These are phyloP conservation scores for Tephrocybe sp. DNA, from an alignment of 768 basidiomycete species.

Conservation along the genomic window DNA sequence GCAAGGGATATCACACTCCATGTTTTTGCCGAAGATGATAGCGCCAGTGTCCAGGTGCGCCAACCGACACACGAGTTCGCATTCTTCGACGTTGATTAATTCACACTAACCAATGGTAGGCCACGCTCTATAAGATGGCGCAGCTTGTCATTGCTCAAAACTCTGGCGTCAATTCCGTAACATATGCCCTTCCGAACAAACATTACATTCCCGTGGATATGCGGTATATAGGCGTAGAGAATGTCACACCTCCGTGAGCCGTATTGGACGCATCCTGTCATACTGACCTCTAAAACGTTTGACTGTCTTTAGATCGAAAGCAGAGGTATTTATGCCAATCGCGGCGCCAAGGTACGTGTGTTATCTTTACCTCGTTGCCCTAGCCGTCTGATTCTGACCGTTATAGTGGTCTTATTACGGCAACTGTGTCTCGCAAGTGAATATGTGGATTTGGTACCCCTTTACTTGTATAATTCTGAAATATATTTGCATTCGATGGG, in stretches of 20 bases:
- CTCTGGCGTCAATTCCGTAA: slow-evolving; percentile 51
- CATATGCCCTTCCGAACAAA: slow-evolving; percentile 87
- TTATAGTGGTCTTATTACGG: slow-evolving; percentile 58
- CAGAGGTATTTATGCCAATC: slow-evolving; percentile 86
- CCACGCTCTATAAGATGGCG: slow-evolving; percentile 89
- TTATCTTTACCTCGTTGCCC: too few relatives aligned
- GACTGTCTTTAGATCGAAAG: slow-evolving; percentile 48
- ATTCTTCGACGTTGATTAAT: too few relatives aligned
- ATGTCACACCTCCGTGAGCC: slow-evolving; percentile 44
- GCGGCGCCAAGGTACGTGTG: slow-evolving; percentile 83
- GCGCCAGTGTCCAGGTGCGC: slow-evolving; percentile 86
- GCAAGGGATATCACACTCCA: slow-evolving; percentile 71
- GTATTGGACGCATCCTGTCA: background rate
- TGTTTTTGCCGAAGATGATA: slow-evolving; percentile 83
- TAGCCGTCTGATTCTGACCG: background rate
- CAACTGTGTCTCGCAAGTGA: slow-evolving; percentile 49
- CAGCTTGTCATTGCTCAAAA: slow-evolving; percentile 70
- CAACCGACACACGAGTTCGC: too few relatives aligned
- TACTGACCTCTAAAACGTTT: background rate
- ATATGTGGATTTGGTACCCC: too few relatives aligned
- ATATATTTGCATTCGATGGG: too few relatives aligned
- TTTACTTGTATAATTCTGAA: too few relatives aligned
- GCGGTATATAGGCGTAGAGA: slow-evolving; percentile 69
- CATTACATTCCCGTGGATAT: slow-evolving; percentile 92
- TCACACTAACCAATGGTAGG: slow-evolving; percentile 39